phyloP scores from a whole-genome alignment of 2,329 filamentous ascomycete genomes.

The Pyrenophora tritici-repentis region DNA sequence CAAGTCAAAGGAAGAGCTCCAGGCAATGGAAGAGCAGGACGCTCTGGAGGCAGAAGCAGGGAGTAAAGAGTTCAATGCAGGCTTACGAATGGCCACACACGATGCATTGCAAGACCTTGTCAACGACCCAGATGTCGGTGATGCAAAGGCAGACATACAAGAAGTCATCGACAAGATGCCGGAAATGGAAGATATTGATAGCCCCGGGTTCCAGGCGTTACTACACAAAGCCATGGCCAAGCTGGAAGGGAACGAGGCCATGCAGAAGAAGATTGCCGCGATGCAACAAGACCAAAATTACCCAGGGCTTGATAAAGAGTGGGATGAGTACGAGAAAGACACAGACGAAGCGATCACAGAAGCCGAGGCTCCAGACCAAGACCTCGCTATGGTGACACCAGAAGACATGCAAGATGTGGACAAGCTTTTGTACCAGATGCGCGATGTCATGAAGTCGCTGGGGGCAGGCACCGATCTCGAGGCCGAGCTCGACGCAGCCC shows the following conservation, averaged over 20 bases:
- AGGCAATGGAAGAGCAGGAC: conserved; percentile 13
- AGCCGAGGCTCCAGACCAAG: conserved; percentile 9
- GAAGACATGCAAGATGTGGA: conserved; percentile 28
- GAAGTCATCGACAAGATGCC: conserved; percentile 32
- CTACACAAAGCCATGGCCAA: conserved; percentile 29
- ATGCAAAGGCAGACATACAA: conserved; percentile 28
- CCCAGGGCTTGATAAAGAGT: conserved; percentile 20
- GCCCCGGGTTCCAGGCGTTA: conserved; percentile 27
- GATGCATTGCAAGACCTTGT: conserved; percentile 32
- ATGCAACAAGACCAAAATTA: conserved; percentile 13
- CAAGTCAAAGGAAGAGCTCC: conserved; percentile 23
- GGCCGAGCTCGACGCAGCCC: conserved; percentile 27
- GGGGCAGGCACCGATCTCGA: conserved; percentile 26
- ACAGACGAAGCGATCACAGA: conserved; percentile 17
- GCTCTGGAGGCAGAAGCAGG: conserved; percentile 20
- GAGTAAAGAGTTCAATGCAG: conserved; percentile 21
- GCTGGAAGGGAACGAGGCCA: conserved; percentile 25
- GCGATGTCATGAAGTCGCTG: conserved; percentile 31
- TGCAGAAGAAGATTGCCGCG: conserved; percentile 28
- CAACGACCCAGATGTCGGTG: conserved; percentile 35
- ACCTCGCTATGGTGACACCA: conserved; percentile 10
- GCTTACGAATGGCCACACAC: conserved; percentile 25
- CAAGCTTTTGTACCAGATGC: conserved; percentile 32
- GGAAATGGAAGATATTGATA: conserved; percentile 24
- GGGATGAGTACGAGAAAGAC: conserved; percentile 15